phyloP scores from a whole-genome alignment of 306 rosid genomes.

The Cucumis hystrix region DNA sequence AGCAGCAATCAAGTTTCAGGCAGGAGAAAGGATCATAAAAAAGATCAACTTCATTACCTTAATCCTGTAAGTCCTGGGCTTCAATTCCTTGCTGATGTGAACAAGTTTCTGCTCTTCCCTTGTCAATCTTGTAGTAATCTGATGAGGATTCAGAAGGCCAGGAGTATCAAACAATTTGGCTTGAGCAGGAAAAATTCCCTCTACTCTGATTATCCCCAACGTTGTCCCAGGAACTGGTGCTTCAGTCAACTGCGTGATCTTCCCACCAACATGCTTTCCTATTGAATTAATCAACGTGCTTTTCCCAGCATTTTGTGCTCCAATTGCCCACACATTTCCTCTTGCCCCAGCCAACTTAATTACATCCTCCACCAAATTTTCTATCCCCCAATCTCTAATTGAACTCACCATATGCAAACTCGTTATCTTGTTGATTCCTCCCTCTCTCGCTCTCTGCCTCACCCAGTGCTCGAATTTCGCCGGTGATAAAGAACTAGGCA shows the following conservation, averaged over 20 bases:
- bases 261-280: slow-evolving; percentile 50
- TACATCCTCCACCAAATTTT: slow-evolving; percentile 60
- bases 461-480: slow-evolving; percentile 76
- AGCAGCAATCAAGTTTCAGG: not conserved
- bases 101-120: slow-evolving; percentile 88
- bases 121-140: slow-evolving; percentile 66
- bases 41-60: slow-evolving; percentile 32
- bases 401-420: slow-evolving; percentile 92
- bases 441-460: slow-evolving; percentile 83
- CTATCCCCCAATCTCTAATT: slow-evolving; percentile 71
- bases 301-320: slow-evolving; percentile 96
- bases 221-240: slow-evolving; percentile 97
- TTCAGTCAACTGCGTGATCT: slow-evolving; percentile 64
- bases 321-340: slow-evolving; percentile 89
- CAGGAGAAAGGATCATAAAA: not conserved
- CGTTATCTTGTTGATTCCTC: slow-evolving; percentile 62
- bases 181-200: slow-evolving; percentile 69
- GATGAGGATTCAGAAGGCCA: slow-evolving; percentile 81
- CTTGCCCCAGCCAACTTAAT: slow-evolving; percentile 57
- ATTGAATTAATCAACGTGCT: slow-evolving; percentile 73
- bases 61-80: slow-evolving; percentile 82
- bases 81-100: slow-evolving; percentile 74
- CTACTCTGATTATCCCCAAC: slow-evolving; percentile 85
- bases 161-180: slow-evolving; percentile 90
- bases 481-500: slow-evolving; percentile 72